A percentile compares a stretch with the other conserved stretches of the same genome.
These are phyloP conservation scores for Rhizopogon roseolus DNA, from an alignment of 768 basidiomycete genomes.

Conservation along the genomic window DNA sequence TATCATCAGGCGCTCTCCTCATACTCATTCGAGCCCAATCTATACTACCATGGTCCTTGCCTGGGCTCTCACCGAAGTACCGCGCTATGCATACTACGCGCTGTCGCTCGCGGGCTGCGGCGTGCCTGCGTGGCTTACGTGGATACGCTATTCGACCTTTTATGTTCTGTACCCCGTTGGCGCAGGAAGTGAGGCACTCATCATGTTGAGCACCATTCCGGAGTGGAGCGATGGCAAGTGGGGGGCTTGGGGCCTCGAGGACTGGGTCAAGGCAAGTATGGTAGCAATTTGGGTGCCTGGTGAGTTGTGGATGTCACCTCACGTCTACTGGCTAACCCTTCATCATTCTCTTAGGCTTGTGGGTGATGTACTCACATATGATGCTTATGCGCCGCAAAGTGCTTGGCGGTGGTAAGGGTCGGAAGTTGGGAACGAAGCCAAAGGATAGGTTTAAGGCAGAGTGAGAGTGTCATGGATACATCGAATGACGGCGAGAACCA, in stretches of 20 bases:
- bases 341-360: slow-evolving; percentile 32
- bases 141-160: slow-evolving; percentile 89
- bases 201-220: slow-evolving; percentile 71
- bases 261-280: slow-evolving; percentile 53
- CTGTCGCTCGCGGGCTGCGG: slow-evolving; percentile 50
- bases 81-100: slow-evolving; percentile 89
- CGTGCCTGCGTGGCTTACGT: slow-evolving; percentile 56
- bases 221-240: slow-evolving; percentile 37
- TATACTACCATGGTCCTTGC: slow-evolving; percentile 91
- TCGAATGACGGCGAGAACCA: background rate
- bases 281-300: slow-evolving; percentile 90
- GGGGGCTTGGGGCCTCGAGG: slow-evolving; percentile 47
- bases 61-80: slow-evolving; percentile 88
- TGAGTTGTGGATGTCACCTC: slow-evolving; percentile 29
- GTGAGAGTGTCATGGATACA: slow-evolving; percentile 1
- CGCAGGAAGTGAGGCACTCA: slow-evolving; percentile 84
- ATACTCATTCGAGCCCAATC: slow-evolving; percentile 66
- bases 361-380: slow-evolving; percentile 58
- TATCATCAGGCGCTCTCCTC: slow-evolving; percentile 36
- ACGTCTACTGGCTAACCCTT: background rate
- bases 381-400: slow-evolving; percentile 52
- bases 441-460: slow-evolving; percentile 30
- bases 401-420: slow-evolving; percentile 32
- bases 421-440: slow-evolving; percentile 29
- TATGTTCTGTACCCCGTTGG: slow-evolving; percentile 92